phyloP scores from a whole-genome alignment of 345 rosid species.

The Litchi chinensis region DNA sequence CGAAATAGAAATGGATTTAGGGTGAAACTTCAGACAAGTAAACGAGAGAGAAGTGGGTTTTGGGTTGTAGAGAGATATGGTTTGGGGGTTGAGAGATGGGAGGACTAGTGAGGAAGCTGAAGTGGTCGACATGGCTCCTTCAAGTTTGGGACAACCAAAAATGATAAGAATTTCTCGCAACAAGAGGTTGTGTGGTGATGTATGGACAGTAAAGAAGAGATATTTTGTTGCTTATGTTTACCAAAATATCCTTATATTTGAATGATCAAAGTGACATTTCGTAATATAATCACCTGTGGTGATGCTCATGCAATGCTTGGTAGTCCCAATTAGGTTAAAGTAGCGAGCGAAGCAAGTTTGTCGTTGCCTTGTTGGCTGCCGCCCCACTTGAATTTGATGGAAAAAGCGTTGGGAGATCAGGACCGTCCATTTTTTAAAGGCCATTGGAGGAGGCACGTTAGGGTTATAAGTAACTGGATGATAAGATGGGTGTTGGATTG shows the following conservation, averaged over 20 bases:
- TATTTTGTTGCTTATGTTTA: not conserved
- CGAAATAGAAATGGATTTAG: constrained; percentile 44
- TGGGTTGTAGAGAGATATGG: constrained; percentile 41
- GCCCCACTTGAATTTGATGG: not conserved
- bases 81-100: constrained; percentile 56
- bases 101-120: constrained; percentile 68
- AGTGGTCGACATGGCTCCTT: constrained; percentile 55
- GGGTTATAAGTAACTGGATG: not conserved
- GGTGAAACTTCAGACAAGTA: constrained; percentile 39
- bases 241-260: constrained; percentile 11
- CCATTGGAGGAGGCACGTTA: constrained; percentile 28
- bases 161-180: constrained; percentile 33
- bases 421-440: constrained; percentile 34
- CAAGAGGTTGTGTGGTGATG: not conserved
- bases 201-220: not conserved
- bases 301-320: not conserved
- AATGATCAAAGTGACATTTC: not conserved
- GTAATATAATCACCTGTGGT: not conserved
- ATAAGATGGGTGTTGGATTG: not conserved
- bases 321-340: not conserved
- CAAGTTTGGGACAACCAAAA: not conserved
- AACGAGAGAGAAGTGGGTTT: constrained; percentile 42
- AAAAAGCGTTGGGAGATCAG: constrained; percentile 24
- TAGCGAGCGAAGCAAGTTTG: not conserved
- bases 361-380: not conserved